These are phyloP conservation scores for Axilococcus clingmanii DNA, from an alignment of 139 green algal species.

Conservation along the genomic window DNA sequence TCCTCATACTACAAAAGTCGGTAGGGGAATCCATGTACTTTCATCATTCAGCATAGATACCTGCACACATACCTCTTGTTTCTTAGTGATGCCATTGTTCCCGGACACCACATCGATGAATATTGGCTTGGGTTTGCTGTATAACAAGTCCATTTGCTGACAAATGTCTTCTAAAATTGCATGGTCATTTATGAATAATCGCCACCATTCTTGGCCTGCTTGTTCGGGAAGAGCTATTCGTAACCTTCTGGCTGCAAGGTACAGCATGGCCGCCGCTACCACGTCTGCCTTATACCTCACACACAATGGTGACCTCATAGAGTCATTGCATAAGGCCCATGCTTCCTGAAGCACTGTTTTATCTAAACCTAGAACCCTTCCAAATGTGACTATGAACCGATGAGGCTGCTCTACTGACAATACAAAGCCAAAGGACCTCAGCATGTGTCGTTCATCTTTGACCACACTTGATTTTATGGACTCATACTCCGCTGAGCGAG, in stretches of 20 bases:
- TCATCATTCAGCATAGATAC: conserved; percentile 12
- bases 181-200: conserved; percentile 1
- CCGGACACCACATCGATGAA: too few species aligned
- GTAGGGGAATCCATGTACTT: conserved; percentile 22
- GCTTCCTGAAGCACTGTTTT: conserved; percentile 51
- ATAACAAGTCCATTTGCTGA: background rate
- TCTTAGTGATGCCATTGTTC: too few species aligned
- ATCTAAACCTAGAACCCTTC: conserved; percentile 37
- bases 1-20: conserved; percentile 14
- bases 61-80: background rate
- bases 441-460: conserved; percentile 63
- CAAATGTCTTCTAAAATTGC: conserved; percentile 1
- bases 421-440: conserved; percentile 78
- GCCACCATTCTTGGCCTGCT: background rate
- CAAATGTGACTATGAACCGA: conserved; percentile 79
- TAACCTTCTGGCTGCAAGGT: conserved; percentile 58
- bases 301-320: conserved; percentile 77
- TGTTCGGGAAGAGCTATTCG: conserved; percentile 50
- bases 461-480: conserved; percentile 53
- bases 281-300: conserved; percentile 69
- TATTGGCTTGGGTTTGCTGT: background rate
- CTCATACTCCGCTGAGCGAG: conserved; percentile 46
- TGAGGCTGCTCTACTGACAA: conserved; percentile 85
- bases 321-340: conserved; percentile 89
- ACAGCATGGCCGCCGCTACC: conserved; percentile 83